Percentiles rank a stretch among this genome's conserved stretches.
Evolutionary conservation across 352 stramenopile genomes (phyloP).

Genomic region (Phytophthora meadii): DNA sequence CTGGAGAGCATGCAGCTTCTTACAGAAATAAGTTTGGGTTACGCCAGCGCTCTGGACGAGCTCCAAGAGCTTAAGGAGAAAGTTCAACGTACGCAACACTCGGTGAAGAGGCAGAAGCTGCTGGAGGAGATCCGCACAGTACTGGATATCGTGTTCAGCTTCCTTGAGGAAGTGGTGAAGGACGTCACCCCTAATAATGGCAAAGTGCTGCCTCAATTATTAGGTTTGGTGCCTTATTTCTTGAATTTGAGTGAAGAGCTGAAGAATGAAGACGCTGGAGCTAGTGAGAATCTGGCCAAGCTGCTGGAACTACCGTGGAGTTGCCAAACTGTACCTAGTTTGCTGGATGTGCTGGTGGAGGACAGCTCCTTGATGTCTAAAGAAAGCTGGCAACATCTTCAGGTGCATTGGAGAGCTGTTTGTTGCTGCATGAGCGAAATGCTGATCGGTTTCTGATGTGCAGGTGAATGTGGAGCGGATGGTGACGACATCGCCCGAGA

Average conservation of each 20-base stretch:
- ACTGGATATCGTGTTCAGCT: constrained; percentile 62
- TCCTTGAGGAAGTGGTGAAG: constrained; percentile 56
- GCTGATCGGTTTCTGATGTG: constrained; percentile 5
- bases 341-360: constrained; percentile 69
- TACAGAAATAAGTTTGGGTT: constrained; percentile 76
- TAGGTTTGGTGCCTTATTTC: constrained; percentile 67
- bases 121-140: constrained; percentile 58
- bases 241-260: constrained; percentile 54
- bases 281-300: constrained; percentile 57
- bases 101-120: constrained; percentile 31
- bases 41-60: constrained; percentile 56
- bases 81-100: constrained; percentile 1
- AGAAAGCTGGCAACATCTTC: constrained; percentile 60
- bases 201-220: constrained; percentile 65
- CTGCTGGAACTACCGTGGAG: constrained; percentile 78
- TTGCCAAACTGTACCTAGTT: constrained; percentile 50
- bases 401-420: constrained; percentile 37
- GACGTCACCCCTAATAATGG: constrained; percentile 18
- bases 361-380: constrained; percentile 49
- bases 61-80: constrained; percentile 17
- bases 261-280: constrained; percentile 2
- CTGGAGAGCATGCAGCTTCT: constrained; percentile 80
- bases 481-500: constrained; percentile 41
- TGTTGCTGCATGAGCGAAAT: constrained; percentile 2
- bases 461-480: constrained; percentile 60